phyloP scores from a whole-genome alignment of 2,329 filamentous ascomycete genomes.

The Arthrobotrys musiformis region DNA sequence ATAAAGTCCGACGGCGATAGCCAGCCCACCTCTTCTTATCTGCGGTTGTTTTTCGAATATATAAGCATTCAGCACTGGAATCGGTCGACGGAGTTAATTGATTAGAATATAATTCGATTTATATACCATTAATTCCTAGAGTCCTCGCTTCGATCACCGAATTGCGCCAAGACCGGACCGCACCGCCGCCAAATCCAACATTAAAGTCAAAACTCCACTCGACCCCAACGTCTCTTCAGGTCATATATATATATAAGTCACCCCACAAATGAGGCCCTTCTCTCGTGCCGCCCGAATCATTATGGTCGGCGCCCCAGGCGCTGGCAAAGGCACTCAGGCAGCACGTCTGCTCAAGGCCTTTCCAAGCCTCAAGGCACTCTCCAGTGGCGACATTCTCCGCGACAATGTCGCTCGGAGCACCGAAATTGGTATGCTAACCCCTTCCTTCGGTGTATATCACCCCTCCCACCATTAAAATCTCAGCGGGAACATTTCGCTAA shows the following conservation, averaged over 20 bases:
- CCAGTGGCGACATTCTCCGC: constrained; percentile 89
- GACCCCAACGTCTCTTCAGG: not conserved
- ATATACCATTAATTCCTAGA: no score
- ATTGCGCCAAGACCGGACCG: constrained; percentile 21
- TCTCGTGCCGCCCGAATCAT: constrained; percentile 83
- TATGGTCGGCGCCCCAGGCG: constrained; percentile 92
- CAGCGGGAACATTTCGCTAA: no score
- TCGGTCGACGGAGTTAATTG: no score
- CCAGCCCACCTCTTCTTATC: not conserved
- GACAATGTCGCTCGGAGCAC: constrained; percentile 75
- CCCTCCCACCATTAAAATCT: no score
- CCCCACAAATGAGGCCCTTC: constrained; percentile 19
- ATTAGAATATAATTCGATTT: not conserved
- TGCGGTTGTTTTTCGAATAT: no score
- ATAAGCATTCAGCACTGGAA: no score
- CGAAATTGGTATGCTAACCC: constrained; percentile 51
- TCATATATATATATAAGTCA: not conserved
- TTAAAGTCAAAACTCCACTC: not conserved
- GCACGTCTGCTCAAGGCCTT: constrained; percentile 87
- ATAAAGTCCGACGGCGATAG: constrained; percentile 42
- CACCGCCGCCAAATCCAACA: not conserved
- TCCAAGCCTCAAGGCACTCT: constrained; percentile 88
- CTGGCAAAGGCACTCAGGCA: constrained; percentile 96
- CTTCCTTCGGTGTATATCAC: no score
- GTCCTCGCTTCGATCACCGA: constrained; percentile 20